Evolutionary conservation across 139 green algal species (phyloP).

Genomic region (Chlorella ohadii): DNA sequence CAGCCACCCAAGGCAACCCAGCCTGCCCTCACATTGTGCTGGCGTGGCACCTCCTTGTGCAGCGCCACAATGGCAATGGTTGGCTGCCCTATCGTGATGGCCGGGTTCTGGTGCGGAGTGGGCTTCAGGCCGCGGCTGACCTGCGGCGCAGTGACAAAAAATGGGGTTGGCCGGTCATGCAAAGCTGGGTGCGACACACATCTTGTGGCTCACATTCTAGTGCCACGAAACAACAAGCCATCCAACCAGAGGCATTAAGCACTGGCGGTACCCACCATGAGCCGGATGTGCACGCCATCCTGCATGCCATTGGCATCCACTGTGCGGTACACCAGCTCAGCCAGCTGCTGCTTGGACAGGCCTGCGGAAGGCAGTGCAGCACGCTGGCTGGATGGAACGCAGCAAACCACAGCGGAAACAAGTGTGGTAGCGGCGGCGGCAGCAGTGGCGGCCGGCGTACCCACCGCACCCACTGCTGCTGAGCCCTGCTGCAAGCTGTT

Average conservation of each 20-base stretch:
- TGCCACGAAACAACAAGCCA: too few species aligned
- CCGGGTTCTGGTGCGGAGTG: constrained; percentile 85
- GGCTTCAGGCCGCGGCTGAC: constrained; percentile 78
- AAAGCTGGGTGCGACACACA: too few species aligned
- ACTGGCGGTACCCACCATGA: constrained; percentile 53
- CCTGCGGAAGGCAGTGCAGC: constrained; percentile 26
- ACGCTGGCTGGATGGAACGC: too few species aligned
- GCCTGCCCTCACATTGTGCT: too few species aligned
- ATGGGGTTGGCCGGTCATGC: too few species aligned
- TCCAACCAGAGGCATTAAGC: too few species aligned
- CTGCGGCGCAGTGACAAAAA: background rate
- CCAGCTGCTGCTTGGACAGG: constrained; percentile 52
- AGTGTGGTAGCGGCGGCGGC: background rate
- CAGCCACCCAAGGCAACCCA: too few species aligned
- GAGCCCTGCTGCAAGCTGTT: too few species aligned
- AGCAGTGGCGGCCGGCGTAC: background rate
- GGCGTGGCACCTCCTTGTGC: constrained; percentile 58
- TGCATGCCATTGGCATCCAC: constrained; percentile 75
- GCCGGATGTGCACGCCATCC: constrained; percentile 74
- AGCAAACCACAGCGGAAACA: too few species aligned
- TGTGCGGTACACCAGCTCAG: constrained; percentile 66
- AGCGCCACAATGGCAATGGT: constrained; percentile 82
- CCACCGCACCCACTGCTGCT: background rate
- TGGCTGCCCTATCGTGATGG: constrained; percentile 72
- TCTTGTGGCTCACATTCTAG: too few species aligned